Conservation (phyloP, 768 basidiomycete genomes). For the Sistotremastrum suecicum region DNA sequence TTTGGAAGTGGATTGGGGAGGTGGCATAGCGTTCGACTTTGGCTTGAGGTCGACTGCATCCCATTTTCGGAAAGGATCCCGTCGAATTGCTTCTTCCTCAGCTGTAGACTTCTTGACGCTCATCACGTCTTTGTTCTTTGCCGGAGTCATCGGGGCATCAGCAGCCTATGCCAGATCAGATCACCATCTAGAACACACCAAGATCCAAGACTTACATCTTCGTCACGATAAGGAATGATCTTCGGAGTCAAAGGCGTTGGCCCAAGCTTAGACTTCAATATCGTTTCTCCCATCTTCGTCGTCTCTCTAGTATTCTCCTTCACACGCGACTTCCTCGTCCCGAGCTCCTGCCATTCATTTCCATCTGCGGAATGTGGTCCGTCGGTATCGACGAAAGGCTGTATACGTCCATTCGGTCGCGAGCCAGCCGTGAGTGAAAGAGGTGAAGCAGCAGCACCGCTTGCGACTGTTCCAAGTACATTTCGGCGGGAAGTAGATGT, state of each 20-base stretch:
- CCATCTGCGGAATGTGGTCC: slow-evolving; percentile 23
- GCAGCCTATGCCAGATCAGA: too few relatives aligned
- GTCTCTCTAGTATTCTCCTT: slow-evolving; percentile 69
- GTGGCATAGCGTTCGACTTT: slow-evolving; percentile 4
- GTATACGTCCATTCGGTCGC: slow-evolving; percentile 42
- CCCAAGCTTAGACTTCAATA: slow-evolving; percentile 22
- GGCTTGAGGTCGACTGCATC: too few relatives aligned
- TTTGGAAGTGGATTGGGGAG: slow-evolving; percentile 26
- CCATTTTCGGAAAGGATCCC: too few relatives aligned
- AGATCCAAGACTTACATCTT: too few relatives aligned
- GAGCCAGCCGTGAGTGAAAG: slow-evolving; percentile 9
- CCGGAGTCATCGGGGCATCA: too few relatives aligned
- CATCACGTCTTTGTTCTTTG: too few relatives aligned
- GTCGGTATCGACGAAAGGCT: slow-evolving; percentile 60
- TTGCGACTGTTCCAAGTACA: slow-evolving; percentile 30
- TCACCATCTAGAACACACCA: too few relatives aligned
- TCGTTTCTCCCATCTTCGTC: slow-evolving; percentile 54
- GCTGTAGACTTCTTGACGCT: too few relatives aligned
- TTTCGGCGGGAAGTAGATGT: slow-evolving; percentile 22
- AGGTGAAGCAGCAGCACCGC: slow-evolving; percentile 16
- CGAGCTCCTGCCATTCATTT: slow-evolving; percentile 56
- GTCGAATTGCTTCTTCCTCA: too few relatives aligned
- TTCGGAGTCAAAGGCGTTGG: too few relatives aligned
- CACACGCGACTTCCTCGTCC: slow-evolving; percentile 61
- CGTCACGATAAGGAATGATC: too few relatives aligned